Percentiles rank a stretch among this genome's conserved stretches.
Conservation (phyloP, 306 rosid genomes). For the Benincasa hispida region DNA sequence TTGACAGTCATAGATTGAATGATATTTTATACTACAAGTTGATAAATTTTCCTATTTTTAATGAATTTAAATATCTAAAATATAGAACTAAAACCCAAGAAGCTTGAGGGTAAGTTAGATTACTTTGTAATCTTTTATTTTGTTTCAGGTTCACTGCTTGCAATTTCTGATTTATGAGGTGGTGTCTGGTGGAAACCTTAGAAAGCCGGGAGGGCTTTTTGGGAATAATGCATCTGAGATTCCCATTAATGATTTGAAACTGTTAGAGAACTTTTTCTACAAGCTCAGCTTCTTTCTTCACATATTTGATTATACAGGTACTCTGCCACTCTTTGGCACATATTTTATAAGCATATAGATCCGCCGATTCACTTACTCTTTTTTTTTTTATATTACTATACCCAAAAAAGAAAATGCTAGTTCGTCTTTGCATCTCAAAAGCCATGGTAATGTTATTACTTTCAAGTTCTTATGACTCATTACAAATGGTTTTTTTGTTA, state of each 20-base stretch:
- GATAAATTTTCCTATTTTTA: neutral
- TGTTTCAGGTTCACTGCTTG: conserved; percentile 81
- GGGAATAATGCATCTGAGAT: conserved; percentile 93
- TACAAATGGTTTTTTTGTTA: neutral
- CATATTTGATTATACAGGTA: conserved; percentile 89
- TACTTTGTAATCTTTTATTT: conserved; percentile 13
- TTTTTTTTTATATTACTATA: neutral
- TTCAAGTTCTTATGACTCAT: neutral
- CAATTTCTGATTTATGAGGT: conserved; percentile 93
- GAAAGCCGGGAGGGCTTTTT: conserved; percentile 98
- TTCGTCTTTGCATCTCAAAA: neutral
- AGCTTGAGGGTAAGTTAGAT: neutral
- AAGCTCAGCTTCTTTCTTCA: conserved; percentile 93
- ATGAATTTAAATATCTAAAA: neutral
- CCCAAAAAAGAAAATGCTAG: neutral
- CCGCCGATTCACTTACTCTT: neutral
- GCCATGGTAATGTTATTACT: neutral
- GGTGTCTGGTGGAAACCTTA: conserved; percentile 96
- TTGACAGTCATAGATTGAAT: neutral
- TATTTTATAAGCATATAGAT: neutral
- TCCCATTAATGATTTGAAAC: conserved; percentile 84
- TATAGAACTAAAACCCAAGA: neutral
- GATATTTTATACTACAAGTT: neutral
- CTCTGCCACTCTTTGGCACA: conserved; percentile 2
- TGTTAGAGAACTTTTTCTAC: conserved; percentile 83